Conservation (phyloP, 2,329 filamentous ascomycete genomes). For the Pseudogymnoascus sp. region DNA sequence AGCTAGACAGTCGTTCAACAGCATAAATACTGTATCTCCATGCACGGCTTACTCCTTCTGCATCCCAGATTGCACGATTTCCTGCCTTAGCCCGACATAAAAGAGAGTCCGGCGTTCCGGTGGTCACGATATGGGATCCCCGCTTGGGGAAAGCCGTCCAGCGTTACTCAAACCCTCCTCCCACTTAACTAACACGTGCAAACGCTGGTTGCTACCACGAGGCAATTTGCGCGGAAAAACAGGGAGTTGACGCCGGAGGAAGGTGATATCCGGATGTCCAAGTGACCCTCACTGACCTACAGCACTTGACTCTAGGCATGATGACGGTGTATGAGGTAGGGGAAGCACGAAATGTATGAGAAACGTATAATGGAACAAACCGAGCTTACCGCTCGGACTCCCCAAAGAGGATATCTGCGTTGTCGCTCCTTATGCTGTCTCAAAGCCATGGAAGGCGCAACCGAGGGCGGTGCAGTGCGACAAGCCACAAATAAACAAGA, state of each 20-base stretch:
- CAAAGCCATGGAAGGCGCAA: neutral
- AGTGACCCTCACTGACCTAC: neutral
- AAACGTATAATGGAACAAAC: neutral
- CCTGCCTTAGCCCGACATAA: neutral
- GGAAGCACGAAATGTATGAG: neutral
- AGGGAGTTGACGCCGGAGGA: neutral
- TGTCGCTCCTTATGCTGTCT: neutral
- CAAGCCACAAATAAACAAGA: neutral
- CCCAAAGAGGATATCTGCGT: neutral
- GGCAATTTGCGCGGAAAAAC: neutral
- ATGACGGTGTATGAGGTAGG: neutral
- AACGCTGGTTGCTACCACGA: neutral
- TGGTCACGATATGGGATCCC: neutral
- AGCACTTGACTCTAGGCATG: neutral
- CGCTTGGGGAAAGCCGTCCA: neutral
- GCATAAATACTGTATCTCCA: neutral
- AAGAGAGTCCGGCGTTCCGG: neutral
- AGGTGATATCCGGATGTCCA: slow-evolving; percentile 2
- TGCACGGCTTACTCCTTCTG: neutral
- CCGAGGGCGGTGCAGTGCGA: neutral
- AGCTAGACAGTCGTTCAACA: neutral
- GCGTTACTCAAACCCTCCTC: neutral
- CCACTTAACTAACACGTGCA: neutral
- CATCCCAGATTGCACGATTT: slow-evolving; percentile 2
- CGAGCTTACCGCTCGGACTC: neutral